phyloP scores from a whole-genome alignment of 2,329 filamentous ascomycete species.

The Cytospora mali region DNA sequence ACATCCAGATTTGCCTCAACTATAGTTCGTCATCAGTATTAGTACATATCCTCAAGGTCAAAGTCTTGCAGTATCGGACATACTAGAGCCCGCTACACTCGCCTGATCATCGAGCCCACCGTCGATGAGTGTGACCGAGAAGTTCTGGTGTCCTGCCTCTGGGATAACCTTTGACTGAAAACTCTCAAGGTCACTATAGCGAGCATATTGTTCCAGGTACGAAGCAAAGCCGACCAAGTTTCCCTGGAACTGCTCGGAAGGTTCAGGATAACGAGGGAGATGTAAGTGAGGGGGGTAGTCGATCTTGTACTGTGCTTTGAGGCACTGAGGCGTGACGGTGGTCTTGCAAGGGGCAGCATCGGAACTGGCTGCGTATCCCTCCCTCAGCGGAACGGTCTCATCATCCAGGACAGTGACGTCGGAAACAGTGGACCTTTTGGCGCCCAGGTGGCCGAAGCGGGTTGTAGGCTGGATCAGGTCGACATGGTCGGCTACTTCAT shows the following conservation, averaged over 20 bases:
- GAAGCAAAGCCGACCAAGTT: constrained; percentile 44
- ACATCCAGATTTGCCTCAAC: constrained; percentile 34
- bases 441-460: constrained; percentile 55
- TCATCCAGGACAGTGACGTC: constrained; percentile 37
- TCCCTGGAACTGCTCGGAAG: neutral
- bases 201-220: constrained; percentile 53
- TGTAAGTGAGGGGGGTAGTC: constrained; percentile 40
- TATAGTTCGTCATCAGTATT: neutral
- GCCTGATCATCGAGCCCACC: constrained; percentile 54
- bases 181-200: constrained; percentile 50
- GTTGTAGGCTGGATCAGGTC: constrained; percentile 69
- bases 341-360: constrained; percentile 40
- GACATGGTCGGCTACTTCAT: constrained; percentile 54
- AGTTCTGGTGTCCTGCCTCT: constrained; percentile 53
- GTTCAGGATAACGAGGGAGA: neutral
- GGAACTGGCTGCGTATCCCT: neutral
- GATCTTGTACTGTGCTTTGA: constrained; percentile 52
- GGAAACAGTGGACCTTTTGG: constrained; percentile 46
- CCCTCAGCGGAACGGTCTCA: constrained; percentile 4
- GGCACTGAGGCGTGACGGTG: constrained; percentile 50
- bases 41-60: too few relatives aligned
- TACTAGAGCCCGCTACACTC: constrained; percentile 40
- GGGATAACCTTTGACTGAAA: constrained; percentile 58
- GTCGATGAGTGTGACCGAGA: constrained; percentile 59
- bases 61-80: constrained; percentile 6